A percentile compares a stretch with the other conserved stretches of the same genome.
These are phyloP conservation scores for Pseudotsuga menziesii DNA, from an alignment of 75 land plant genomes.

Conservation along the genomic window DNA sequence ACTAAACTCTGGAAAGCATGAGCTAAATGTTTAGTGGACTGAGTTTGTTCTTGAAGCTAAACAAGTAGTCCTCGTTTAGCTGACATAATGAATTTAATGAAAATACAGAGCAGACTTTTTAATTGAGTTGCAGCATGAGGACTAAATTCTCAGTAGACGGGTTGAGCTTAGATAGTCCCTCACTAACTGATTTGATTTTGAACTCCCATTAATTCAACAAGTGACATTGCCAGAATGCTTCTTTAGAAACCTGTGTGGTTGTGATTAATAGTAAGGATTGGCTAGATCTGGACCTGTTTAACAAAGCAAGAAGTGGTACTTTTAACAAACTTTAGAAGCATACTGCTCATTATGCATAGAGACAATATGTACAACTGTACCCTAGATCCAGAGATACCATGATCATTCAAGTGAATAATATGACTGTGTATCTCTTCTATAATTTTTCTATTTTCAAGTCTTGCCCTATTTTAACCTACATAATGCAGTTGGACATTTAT, in stretches of 20 bases:
- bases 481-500: neutral
- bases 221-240: neutral
- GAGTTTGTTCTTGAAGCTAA: no score
- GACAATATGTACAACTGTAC: neutral
- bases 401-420: neutral
- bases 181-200: neutral
- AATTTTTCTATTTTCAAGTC: neutral
- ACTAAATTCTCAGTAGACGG: neutral
- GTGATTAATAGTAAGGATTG: no score
- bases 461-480: neutral
- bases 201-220: neutral
- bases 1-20: no score
- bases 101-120: no score
- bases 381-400: neutral
- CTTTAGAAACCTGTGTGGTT: neutral
- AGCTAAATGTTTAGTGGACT: no score
- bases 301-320: neutral
- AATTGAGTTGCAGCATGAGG: no score
- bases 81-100: no score
- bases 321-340: neutral
- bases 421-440: neutral
- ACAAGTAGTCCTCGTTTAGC: no score
- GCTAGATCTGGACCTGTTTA: no score
- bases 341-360: neutral
- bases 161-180: neutral